These are phyloP conservation scores for Candida tetrigidarum DNA, from an alignment of 1,139 yeast species.

Conservation along the genomic window DNA sequence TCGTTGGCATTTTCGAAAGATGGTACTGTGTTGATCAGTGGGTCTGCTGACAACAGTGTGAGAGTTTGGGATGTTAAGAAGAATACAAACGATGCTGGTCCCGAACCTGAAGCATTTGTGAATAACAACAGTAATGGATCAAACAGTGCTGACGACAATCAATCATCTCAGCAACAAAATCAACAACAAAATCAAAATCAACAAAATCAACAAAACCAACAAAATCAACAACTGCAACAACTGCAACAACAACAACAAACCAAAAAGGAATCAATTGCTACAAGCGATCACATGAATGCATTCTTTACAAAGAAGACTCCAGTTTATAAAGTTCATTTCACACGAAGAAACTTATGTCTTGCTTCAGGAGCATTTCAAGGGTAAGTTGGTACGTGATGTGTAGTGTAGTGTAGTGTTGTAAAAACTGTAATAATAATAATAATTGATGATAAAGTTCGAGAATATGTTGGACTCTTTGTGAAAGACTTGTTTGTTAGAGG, in stretches of 20 bases:
- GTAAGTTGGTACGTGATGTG: constrained; percentile 5
- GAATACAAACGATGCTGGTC: constrained; percentile 79
- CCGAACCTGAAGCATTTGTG: constrained; percentile 76
- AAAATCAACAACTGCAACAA: constrained; percentile 15
- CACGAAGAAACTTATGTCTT: constrained; percentile 85
- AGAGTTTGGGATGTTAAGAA: constrained; percentile 95
- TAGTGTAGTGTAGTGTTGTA: too few species aligned
- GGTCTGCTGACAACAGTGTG: constrained; percentile 92
- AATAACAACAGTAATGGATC: constrained; percentile 22
- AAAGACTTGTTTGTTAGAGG: too few species aligned
- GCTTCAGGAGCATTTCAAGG: constrained; percentile 83
- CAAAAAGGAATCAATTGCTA: constrained; percentile 74
- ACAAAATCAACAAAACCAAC: constrained; percentile 32
- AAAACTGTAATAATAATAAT: not conserved
- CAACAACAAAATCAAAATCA: constrained; percentile 17
- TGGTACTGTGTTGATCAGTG: constrained; percentile 87
- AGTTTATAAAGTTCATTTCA: constrained; percentile 89
- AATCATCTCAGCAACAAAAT: constrained; percentile 12
- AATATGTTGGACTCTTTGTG: not conserved
- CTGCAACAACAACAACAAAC: constrained; percentile 24
- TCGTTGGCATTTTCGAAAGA: constrained; percentile 86
- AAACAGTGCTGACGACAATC: constrained; percentile 8
- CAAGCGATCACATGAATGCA: constrained; percentile 91
- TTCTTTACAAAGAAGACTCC: constrained; percentile 95
- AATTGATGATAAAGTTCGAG: not conserved